Evolutionary conservation across 768 basidiomycete species (phyloP).

Genomic region (Lentinula detonsa): DNA sequence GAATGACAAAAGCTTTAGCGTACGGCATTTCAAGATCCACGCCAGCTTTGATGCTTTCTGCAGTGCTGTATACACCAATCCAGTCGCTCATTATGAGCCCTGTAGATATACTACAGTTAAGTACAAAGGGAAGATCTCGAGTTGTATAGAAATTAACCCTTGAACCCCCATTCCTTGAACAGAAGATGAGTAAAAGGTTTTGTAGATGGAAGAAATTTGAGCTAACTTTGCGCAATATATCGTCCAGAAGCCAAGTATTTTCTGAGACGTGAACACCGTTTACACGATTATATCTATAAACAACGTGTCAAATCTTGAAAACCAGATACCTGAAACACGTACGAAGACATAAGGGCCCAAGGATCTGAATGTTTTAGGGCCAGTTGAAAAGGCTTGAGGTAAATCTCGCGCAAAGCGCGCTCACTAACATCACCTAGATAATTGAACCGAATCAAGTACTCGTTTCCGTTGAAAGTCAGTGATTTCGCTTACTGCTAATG

Average conservation of each 20-base stretch:
- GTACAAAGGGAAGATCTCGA: not conserved
- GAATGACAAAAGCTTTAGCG: constrained; percentile 16
- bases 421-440: constrained; percentile 40
- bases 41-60: constrained; percentile 52
- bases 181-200: not conserved
- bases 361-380: constrained; percentile 50
- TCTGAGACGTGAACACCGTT: constrained; percentile 60
- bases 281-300: constrained; percentile 48
- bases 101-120: constrained; percentile 4
- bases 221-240: constrained; percentile 43
- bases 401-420: constrained; percentile 60
- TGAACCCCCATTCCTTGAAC: constrained; percentile 51
- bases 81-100: constrained; percentile 57
- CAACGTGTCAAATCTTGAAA: constrained; percentile 1
- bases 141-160: constrained; percentile 24
- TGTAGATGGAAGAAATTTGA: not conserved
- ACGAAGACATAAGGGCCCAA: constrained; percentile 58
- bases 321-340: constrained; percentile 12
- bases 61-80: constrained; percentile 44
- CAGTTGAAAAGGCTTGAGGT: constrained; percentile 58
- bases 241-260: constrained; percentile 39
- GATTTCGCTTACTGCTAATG: constrained; percentile 31
- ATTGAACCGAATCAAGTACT: not conserved
- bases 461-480: too few species aligned
- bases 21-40: constrained; percentile 62